Evolutionary conservation across 139 green algal genomes (phyloP), one percentile per base, ranked within the genome.

Genomic region (Asterochloris sp.): DNA sequence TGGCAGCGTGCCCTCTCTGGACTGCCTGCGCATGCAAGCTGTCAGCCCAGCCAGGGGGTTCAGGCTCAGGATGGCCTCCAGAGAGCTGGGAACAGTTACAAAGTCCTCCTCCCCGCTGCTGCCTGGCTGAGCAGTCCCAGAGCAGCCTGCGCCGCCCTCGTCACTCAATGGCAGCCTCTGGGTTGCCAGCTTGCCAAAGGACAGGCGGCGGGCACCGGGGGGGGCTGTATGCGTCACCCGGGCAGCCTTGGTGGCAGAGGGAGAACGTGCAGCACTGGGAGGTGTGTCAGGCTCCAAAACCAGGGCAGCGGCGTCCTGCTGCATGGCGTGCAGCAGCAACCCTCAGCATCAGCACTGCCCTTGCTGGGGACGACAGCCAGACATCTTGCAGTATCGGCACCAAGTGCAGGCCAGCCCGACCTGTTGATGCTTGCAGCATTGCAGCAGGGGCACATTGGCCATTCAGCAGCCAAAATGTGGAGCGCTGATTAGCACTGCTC

Each of bases 171-270:
- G 17, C 21, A 54, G 11, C 69, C 28, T 15, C 69, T 77, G 73
- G 14, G 54, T 11, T 62, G 78, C 63, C 27, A 61, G 28, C 61
- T 61, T 27, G 11, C 62, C 63, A 73, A 82, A 74, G 28, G 62
- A 82, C 15, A 82, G 78, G 28, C 78, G 63, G 27, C 63, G 78
- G 10, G 63, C 78, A 73, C 63, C 78, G 10, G 78, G 63, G 78
- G 78, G 61, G 61, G 78, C 24, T 29, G 62, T 26, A 14, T 26
- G 61, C 27, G 78, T n/a, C 24, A 63, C 78, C 23, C n/a, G 54
- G 68, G 78, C 61, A 24, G 62, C 21, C 62, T 74, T 74, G 62
- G 21, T 62, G n/a, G 61, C 64, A 28, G 78, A 28, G 8, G 27
- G 29, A 54, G 38, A 54, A 6, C 38, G 38, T 54, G 38, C 38